Evolutionary conservation across 2,329 filamentous ascomycete genomes (phyloP), one percentile per base, ranked within the genome.

Genomic region (Aureobasidium lini): DNA sequence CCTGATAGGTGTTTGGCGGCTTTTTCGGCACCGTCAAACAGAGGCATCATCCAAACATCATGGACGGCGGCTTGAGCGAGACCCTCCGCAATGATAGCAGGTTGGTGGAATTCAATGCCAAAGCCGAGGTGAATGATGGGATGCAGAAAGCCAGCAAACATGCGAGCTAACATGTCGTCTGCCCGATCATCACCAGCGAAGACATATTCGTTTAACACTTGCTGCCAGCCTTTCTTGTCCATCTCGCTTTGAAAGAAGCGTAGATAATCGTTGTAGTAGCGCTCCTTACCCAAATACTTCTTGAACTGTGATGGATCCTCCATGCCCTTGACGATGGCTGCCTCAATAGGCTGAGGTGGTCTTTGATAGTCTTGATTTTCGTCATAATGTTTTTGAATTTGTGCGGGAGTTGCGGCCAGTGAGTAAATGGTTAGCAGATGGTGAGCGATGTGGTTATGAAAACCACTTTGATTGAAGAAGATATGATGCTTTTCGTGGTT

Each of bases 101-200:
- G 89, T 68, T 95, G 90, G 9, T 81, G 71, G 76, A 90, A 95
- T 69, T 95, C 90, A 37, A 96, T 70, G 4, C 88, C 91, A 68
- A 90, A 95, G 50, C 90, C 88, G 18, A 95, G 80, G 69, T 95
- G 90, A 63, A 96, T 92, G 15, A 94, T 75, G 1, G 90, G 90
- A 68, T 95, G 90, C 2, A 91, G 66, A 63, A 93, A 81, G 0
- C 88, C 86, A 15, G 80, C 81, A 67, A 83, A 90, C 67, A 93
- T 75, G 16, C 90, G 79, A 1, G 79, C 77, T 2, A 92, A 74
- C 77, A 96, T 76, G 62, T 86, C 84, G 40, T 91, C 83, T 4
- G 86, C 84, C 44, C 79, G 74, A 44, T 84, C 80, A 59, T 86
- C 82, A 2, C 81, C 82, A 2, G 81, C 77, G 68, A 96, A 90